Evolutionary conservation across 106 monocot species (phyloP), one percentile per base, ranked within the genome.

Genomic region (Dendrobium officinale): DNA sequence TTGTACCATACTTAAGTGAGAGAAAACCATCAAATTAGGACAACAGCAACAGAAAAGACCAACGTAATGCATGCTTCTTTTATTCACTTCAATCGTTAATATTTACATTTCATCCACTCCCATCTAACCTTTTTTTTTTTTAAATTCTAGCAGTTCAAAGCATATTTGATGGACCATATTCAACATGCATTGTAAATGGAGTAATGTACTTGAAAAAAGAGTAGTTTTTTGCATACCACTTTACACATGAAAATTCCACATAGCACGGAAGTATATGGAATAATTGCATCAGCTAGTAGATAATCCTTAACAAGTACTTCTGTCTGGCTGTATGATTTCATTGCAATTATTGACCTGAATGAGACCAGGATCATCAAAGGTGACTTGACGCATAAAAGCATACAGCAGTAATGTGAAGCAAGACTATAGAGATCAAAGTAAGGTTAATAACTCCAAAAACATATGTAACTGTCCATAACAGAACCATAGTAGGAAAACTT

Each of bases 241-340:
- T 88, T 90, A 73, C 90, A 88, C 83, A 88, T 83, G 73, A 88
- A 77, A 82, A 90, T 86, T 45, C 87, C 90, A 79, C 80, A 75
- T 56, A 89, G 68, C 1, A 87, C 68, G 48, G 89, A 84, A 54
- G 77, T 80, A 67, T 82, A 88, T 29, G 83, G 88, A 45, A 88
- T 68, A 82, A 85, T 68, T 55, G 81, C 59, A 86, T 90, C 85
- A 43, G 87, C 78, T 79, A 90, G 77, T 77, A 90, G 83, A 70
- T 90, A 90, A 48, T 90, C 85, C 51, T 79, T 88, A 79, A 70
- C 70, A 70, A 90, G 54, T 75, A 74, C 61, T 58, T 88, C 90
- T 51, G 90, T 87, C 58, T 87, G 83, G 29, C 83, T 85, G 44
- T 85, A 90, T 42, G 79, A 85, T 22, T 90, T 83, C 22, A 87